Percentiles rank a stretch among this genome's conserved stretches.
Conservation (phyloP, 768 basidiomycete species). For the Boletus reticulatus region DNA sequence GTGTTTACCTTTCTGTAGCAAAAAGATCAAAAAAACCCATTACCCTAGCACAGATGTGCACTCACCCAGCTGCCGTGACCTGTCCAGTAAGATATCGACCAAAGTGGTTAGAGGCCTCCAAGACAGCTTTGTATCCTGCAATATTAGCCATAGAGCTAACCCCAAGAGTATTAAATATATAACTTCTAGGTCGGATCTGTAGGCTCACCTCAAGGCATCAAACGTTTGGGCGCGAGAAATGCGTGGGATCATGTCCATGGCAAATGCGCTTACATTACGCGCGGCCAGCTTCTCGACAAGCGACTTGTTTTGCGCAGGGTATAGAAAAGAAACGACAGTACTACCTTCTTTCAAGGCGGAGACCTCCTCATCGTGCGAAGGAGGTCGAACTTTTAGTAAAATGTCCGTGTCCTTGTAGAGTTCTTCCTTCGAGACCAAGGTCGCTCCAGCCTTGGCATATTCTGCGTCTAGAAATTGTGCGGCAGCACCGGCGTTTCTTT, state of each 20-base stretch:
- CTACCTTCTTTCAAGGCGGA: conserved; percentile 65
- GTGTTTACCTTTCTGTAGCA: conserved; percentile 41
- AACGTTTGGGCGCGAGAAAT: conserved; percentile 90
- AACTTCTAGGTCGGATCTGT: neutral
- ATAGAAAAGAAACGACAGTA: conserved; percentile 81
- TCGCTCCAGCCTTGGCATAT: conserved; percentile 76
- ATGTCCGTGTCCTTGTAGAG: conserved; percentile 72
- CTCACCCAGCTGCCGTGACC: conserved; percentile 86
- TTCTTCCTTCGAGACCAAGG: conserved; percentile 68
- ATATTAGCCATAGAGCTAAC: conserved; percentile 91
- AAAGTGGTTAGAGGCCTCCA: conserved; percentile 89
- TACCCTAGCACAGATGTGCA: conserved; percentile 14
- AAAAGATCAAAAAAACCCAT: conserved; percentile 4
- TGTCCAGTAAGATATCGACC: conserved; percentile 89
- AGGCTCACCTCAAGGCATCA: conserved; percentile 73
- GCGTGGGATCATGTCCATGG: conserved; percentile 91
- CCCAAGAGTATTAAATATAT: neutral
- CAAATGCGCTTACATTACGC: conserved; percentile 70
- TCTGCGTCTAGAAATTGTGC: conserved; percentile 83
- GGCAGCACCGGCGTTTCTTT: conserved; percentile 63
- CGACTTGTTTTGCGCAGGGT: conserved; percentile 77
- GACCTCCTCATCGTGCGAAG: conserved; percentile 60
- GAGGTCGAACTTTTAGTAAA: conserved; percentile 83
- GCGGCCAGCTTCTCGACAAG: conserved; percentile 69
- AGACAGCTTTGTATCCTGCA: conserved; percentile 88